Percentiles rank a stretch among this genome's conserved stretches.
These are phyloP conservation scores for Discostella stelligeroides DNA, from an alignment of 108 stramenopile species.

Conservation along the genomic window DNA sequence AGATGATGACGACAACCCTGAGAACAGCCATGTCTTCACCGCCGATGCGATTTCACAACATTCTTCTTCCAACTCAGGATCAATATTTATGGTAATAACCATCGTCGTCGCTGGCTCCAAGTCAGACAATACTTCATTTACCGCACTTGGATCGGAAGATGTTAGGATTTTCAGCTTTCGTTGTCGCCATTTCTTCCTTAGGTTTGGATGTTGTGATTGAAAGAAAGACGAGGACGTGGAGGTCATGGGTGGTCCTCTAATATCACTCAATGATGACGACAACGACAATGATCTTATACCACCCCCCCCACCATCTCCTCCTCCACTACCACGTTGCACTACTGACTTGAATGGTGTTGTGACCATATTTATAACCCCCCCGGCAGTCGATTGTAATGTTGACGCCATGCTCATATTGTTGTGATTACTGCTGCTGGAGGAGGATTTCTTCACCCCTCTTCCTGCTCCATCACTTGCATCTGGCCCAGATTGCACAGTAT, in stretches of 20 bases:
- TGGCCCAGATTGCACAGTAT: slow-evolving; percentile 13
- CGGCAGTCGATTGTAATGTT: slow-evolving; percentile 26
- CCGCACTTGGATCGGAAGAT: slow-evolving; percentile 64
- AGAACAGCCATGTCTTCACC: slow-evolving; percentile 64
- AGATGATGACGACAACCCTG: slow-evolving; percentile 27
- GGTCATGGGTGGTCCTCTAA: neutral
- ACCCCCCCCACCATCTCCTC: neutral
- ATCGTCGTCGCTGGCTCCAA: slow-evolving; percentile 68
- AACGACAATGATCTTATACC: slow-evolving; percentile 4
- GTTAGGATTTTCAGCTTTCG: slow-evolving; percentile 62
- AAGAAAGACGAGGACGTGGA: slow-evolving; percentile 2
- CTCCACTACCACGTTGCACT: slow-evolving; percentile 10
- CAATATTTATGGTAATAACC: slow-evolving; percentile 59
- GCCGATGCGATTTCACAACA: slow-evolving; percentile 38
- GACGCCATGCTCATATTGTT: slow-evolving; percentile 30
- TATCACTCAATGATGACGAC: neutral
- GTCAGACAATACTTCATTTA: slow-evolving; percentile 52
- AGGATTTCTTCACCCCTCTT: slow-evolving; percentile 16
- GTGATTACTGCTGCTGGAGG: slow-evolving; percentile 1
- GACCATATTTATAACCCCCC: slow-evolving; percentile 30
- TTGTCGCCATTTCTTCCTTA: neutral
- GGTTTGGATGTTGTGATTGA: too few relatives aligned
- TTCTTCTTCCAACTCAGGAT: slow-evolving; percentile 56
- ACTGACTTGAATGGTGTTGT: slow-evolving; percentile 46
- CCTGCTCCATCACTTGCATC: neutral